phyloP scores from a whole-genome alignment of 768 basidiomycete genomes.

The Tulasnella sp. region DNA sequence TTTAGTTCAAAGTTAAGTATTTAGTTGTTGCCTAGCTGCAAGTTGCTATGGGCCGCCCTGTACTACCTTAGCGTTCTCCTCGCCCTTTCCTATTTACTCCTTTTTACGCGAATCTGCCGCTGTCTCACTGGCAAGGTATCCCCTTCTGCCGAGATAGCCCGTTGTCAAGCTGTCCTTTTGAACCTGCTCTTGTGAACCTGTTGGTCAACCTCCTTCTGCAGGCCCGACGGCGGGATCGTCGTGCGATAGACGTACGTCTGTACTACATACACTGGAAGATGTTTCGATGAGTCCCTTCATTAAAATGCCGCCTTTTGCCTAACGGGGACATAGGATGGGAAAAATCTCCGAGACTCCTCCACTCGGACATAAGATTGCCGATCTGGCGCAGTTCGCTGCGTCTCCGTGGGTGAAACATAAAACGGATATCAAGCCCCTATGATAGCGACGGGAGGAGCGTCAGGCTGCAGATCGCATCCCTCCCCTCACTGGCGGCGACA shows the following conservation, averaged over 20 bases:
- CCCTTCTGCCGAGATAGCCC: neutral
- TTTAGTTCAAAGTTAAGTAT: constrained; percentile 8
- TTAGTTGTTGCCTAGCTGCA: constrained; percentile 8
- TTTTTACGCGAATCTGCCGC: neutral
- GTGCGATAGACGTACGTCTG: neutral
- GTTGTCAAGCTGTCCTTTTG: neutral
- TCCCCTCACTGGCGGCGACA: neutral
- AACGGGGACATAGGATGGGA: neutral
- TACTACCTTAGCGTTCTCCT: constrained; percentile 7
- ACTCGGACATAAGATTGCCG: neutral
- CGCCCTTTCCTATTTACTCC: neutral
- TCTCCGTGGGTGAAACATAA: neutral
- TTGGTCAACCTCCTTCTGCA: neutral
- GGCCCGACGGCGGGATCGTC: neutral
- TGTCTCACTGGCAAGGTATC: neutral
- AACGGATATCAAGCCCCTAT: neutral
- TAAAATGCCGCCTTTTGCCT: neutral
- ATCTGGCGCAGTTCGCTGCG: neutral
- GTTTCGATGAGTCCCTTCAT: neutral
- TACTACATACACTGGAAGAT: neutral
- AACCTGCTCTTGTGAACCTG: neutral
- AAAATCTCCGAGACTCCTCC: neutral
- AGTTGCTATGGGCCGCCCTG: constrained; percentile 1
- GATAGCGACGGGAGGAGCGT: neutral
- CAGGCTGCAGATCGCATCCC: neutral